phyloP scores from a whole-genome alignment of 805 yeast species.

The Candida ovalis region DNA sequence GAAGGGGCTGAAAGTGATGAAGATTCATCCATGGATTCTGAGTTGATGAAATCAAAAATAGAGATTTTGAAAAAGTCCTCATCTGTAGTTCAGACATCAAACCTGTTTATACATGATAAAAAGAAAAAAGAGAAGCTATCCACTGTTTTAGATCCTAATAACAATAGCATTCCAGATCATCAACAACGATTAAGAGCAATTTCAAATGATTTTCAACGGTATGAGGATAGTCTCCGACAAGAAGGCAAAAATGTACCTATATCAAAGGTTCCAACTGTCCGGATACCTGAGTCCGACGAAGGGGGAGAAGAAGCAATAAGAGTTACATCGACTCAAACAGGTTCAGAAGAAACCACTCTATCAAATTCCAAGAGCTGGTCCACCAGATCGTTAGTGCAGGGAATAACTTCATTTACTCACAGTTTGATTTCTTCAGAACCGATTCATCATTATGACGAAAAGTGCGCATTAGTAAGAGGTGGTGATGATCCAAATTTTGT shows the following conservation, averaged over 20 bases:
- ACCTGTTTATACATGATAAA: conserved; percentile 3
- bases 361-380: conserved; percentile 16
- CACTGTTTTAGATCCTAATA: background rate
- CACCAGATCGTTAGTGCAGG: conserved; percentile 28
- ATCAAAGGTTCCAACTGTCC: too few relatives aligned
- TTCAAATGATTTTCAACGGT: background rate
- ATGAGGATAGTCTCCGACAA: background rate
- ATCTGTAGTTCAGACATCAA: conserved; percentile 23
- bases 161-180: background rate
- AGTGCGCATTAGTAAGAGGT: conserved; percentile 34
- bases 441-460: conserved; percentile 51
- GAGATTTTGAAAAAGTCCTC: conserved; percentile 22
- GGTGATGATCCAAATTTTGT: conserved; percentile 49
- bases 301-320: background rate
- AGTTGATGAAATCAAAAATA: conserved; percentile 23
- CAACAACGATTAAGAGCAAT: background rate
- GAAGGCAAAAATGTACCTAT: background rate
- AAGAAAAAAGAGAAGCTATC: background rate
- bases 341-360: background rate
- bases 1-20: conserved; percentile 22
- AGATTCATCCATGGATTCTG: conserved; percentile 14
- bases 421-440: conserved; percentile 21
- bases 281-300: background rate
- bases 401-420: conserved; percentile 26
- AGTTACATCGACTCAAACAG: background rate